Percentiles rank a stretch among this genome's conserved stretches.
phyloP scores from a whole-genome alignment of 148 eudicot genomes.

The Rheum nobile region DNA sequence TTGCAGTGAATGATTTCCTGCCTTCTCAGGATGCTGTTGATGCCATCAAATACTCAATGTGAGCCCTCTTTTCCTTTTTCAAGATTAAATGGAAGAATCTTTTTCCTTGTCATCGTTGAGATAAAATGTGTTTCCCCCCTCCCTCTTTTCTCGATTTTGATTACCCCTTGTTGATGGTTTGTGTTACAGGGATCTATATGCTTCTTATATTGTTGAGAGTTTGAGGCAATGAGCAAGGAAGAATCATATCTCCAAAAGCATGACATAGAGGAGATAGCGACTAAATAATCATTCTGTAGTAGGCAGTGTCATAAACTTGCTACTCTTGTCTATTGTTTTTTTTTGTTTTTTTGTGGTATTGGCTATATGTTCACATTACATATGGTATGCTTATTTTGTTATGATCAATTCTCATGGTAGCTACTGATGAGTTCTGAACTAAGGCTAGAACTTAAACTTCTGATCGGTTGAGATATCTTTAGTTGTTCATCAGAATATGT shows the following conservation, averaged over 20 bases:
- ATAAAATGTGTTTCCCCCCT: not conserved
- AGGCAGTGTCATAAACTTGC: not conserved
- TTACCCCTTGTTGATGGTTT: not conserved
- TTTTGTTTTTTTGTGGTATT: not conserved
- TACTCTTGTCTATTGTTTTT: not conserved
- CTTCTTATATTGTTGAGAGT: constrained; percentile 74
- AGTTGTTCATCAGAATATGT: no score
- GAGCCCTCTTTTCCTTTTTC: constrained; percentile 8
- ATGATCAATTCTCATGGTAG: not conserved
- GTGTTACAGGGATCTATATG: constrained; percentile 68
- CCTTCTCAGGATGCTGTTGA: constrained; percentile 70
- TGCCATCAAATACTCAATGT: constrained; percentile 87
- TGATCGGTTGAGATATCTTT: not conserved
- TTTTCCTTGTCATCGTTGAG: not conserved
- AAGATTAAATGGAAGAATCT: not conserved
- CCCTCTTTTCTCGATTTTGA: not conserved
- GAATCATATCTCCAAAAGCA: not conserved
- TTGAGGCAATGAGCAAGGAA: constrained; percentile 47
- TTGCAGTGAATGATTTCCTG: constrained; percentile 72
- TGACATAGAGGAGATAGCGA: not conserved
- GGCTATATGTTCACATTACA: not conserved
- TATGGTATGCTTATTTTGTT: not conserved
- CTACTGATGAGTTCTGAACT: not conserved
- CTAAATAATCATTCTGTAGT: not conserved
- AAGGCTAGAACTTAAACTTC: not conserved